Evolutionary conservation across 495 filamentous ascomycete species (phyloP), one percentile per base, ranked within the genome.

Genomic region (Cercophora scortea): DNA sequence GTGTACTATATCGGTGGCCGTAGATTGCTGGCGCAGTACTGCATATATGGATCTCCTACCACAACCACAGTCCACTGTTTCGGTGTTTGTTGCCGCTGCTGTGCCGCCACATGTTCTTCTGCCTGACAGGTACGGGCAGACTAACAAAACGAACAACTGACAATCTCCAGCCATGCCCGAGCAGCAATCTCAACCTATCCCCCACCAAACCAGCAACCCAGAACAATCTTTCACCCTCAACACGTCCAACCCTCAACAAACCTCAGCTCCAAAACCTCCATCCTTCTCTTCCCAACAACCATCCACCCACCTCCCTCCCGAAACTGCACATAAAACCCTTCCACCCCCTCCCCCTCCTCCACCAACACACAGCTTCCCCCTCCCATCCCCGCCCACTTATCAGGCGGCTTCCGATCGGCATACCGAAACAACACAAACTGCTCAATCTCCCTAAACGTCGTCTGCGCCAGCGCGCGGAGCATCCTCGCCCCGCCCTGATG

Each of bases 401-500:
- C 36, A 1, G 63, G 63, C 36, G 63, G 63, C 47, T 53, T 15
- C 15, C 46, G 51, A 8, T 59, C 61, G 8, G 52, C 25, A 16
- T 61, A 66, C 52, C 54, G 51, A 40, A 63, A 60, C 45, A 66
- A 46, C 16, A 53, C 51, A 47, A 66, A 66, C 52, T 61, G 54
- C 9, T 66, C 63, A 1, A 66, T 17, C 9, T 66, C 58, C 18
- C 49, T 48, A 52, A 66, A 63, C 13, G 58, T 47, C 17, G 56
- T 61, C 9, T 50, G 40, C 18, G 61, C 52, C 58, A 63, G 63
- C 15, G 57, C 56, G 36, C 52, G 55, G 18, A 66, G 55, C 33
- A 61, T 61, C 5, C 51, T 52, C 19, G 58, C 61, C 9, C 56
- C 58, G 0, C 52, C 57, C 50, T 50, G 48, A 57, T 81, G 85